Base-by-base conservation (phyloP, 2,329 filamentous ascomycete genomes). In the Penicillium freii region DNA sequence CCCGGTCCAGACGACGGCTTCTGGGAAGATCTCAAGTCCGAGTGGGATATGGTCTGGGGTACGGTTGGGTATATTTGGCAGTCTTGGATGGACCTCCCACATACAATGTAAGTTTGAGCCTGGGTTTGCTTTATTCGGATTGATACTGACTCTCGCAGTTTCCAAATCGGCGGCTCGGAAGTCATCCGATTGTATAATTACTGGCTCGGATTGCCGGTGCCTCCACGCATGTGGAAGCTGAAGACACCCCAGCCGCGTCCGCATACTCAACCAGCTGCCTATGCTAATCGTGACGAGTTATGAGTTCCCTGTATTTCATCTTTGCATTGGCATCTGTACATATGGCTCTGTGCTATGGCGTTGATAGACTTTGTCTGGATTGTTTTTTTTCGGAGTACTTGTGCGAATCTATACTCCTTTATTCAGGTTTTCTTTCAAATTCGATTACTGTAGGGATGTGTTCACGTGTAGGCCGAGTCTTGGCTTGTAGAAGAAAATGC, bases 71-170 rank as follows among this genome's bases (percentile, higher is more conserved):
- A 87, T 65, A 86, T 97, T 2, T 25, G 94, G 9, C 81, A 73
- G 62, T 83, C 84, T 58, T 99, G 91, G 90, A 54, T 86, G 6
- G 76, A 80, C 23, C 78, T 92, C 47, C 92, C 92, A 0, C 79
- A 75, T 45, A 82, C 82, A 60, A 56, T 89, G 89, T 94, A 82
- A 85, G 90, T 85, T 19, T 29, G n/a, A 17, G 2, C 5, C 40
- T 43, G 8, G 29, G 1, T 36, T 36, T 53, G 19, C 31, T 3
- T 19, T 34, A 33, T 27, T 62, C 11, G 52, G 5, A 47, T 51
- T 51, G 8, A 34, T 29, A 33, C 56, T 63, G 27, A 60, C 44
- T 43, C 19, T 15, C 57, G 33, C 57, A 84, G 82, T 47, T 77
- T 75, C 53, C 74, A 79, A 51, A 84, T 89, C 43, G 60, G 79